These are phyloP conservation scores for Trametes cinnabarina DNA, from an alignment of 768 basidiomycete species.

Conservation along the genomic window DNA sequence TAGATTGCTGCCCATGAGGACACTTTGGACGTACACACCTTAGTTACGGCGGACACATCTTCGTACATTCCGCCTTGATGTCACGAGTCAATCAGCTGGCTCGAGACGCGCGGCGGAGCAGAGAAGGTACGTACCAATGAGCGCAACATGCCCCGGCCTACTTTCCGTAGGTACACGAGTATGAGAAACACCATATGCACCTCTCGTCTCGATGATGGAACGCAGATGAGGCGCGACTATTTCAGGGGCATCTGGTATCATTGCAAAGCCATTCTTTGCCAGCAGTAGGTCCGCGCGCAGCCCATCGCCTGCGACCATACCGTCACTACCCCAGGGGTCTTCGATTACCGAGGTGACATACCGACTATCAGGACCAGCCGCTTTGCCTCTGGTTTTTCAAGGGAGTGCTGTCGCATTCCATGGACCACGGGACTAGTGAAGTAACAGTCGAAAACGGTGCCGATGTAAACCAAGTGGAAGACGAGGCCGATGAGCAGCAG, in stretches of 20 bases:
- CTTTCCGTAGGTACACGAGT: slow-evolving; percentile 87
- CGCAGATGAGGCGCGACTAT: slow-evolving; percentile 74
- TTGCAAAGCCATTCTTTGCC: slow-evolving; percentile 56
- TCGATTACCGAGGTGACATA: slow-evolving; percentile 29
- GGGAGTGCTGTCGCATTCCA: slow-evolving; percentile 63
- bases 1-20: slow-evolving; percentile 8
- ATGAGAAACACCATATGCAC: slow-evolving; percentile 83
- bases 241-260: slow-evolving; percentile 49
- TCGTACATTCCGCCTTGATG: slow-evolving; percentile 79
- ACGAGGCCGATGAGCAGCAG: slow-evolving; percentile 66
- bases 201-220: slow-evolving; percentile 60
- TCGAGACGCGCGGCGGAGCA: neutral
- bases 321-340: neutral
- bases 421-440: slow-evolving; percentile 81
- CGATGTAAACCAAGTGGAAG: slow-evolving; percentile 73
- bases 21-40: slow-evolving; percentile 37
- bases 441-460: slow-evolving; percentile 82
- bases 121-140: slow-evolving; percentile 57
- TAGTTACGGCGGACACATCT: slow-evolving; percentile 84
- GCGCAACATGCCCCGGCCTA: slow-evolving; percentile 84
- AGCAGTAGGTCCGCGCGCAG: slow-evolving; percentile 80
- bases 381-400: slow-evolving; percentile 52
- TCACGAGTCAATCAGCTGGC: neutral
- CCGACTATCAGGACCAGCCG: slow-evolving; percentile 81
- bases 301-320: slow-evolving; percentile 62